Evolutionary conservation across 225 moss, liverwort and hornwort genomes (phyloP).

Genomic region (Sphagnum contortum): DNA sequence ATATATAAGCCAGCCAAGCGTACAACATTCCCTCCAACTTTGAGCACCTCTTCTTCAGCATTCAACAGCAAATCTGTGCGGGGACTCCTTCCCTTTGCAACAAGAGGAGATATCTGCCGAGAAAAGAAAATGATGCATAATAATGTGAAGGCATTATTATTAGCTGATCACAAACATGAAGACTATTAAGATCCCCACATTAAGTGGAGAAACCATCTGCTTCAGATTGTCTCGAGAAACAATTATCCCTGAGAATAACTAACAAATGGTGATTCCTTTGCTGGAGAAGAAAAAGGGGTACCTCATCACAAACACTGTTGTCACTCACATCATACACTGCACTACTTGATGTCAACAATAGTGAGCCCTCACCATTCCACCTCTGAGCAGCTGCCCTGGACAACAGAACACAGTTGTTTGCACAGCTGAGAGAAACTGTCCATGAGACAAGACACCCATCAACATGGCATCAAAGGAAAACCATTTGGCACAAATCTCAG

Average conservation of each 20-base stretch:
- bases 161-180: no score
- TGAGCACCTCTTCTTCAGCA: conserved; percentile 85
- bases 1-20: conserved; percentile 93
- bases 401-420: neutral
- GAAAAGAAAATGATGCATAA: conserved; percentile 2
- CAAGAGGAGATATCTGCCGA: conserved; percentile 27
- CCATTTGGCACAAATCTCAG: no score
- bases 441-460: no score
- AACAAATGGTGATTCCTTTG: no score
- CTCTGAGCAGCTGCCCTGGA: conserved; percentile 77
- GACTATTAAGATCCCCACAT: no score
- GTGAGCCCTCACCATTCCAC: conserved; percentile 85
- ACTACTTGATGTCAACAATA: conserved; percentile 83
- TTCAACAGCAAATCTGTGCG: conserved; percentile 58
- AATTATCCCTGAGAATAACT: no score
- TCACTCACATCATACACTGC: conserved; percentile 63
- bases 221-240: no score
- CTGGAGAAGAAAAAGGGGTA: conserved; percentile 6
- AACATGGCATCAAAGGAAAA: no score
- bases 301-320: conserved; percentile 75
- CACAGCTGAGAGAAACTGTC: no score
- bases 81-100: conserved; percentile 45
- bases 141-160: neutral
- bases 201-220: no score
- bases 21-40: conserved; percentile 74